These are phyloP conservation scores for Aspergillus egyptiacus DNA, from an alignment of 495 filamentous ascomycete species.

Conservation along the genomic window DNA sequence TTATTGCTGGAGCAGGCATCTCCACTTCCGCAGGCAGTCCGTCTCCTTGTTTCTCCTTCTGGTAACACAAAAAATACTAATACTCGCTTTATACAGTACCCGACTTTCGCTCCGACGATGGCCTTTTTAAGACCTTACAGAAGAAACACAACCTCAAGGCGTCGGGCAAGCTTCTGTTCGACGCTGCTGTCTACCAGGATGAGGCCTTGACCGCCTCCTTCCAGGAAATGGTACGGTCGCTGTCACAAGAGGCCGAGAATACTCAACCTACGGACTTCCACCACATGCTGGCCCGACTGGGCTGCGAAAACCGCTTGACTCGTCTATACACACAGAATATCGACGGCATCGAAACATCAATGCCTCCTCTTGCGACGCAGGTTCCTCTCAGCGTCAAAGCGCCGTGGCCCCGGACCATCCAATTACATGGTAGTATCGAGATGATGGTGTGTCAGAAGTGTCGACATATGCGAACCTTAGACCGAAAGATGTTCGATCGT, in stretches of 20 bases:
- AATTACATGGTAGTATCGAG: slow-evolving; percentile 87
- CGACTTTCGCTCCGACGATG: slow-evolving; percentile 87
- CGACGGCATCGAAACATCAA: slow-evolving; percentile 83
- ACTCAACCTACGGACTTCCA: slow-evolving; percentile 87
- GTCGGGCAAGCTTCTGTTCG: slow-evolving; percentile 92
- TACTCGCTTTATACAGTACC: slow-evolving; percentile 56
- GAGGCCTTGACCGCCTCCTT: slow-evolving; percentile 81
- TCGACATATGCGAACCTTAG: slow-evolving; percentile 65
- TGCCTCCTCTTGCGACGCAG: slow-evolving; percentile 70
- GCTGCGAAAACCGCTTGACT: slow-evolving; percentile 82
- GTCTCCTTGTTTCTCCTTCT: slow-evolving; percentile 43
- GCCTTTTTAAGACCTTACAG: slow-evolving; percentile 77
- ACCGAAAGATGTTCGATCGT: slow-evolving; percentile 74
- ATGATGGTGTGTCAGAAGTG: slow-evolving; percentile 98
- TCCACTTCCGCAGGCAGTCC: slow-evolving; percentile 93
- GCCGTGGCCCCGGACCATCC: slow-evolving; percentile 88
- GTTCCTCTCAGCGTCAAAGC: slow-evolving; percentile 72
- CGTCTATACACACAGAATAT: slow-evolving; percentile 96
- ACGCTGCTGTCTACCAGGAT: slow-evolving; percentile 93
- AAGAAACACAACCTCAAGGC: slow-evolving; percentile 85
- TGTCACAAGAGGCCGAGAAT: slow-evolving; percentile 66
- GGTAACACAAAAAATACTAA: background rate
- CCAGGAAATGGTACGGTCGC: slow-evolving; percentile 88
- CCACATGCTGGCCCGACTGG: slow-evolving; percentile 83
- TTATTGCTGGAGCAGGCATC: slow-evolving; percentile 93